Evolutionary conservation across 1,284 basidiomycete genomes (phyloP), one percentile per base, ranked within the genome.

Genomic region (Trametes polyzona): DNA sequence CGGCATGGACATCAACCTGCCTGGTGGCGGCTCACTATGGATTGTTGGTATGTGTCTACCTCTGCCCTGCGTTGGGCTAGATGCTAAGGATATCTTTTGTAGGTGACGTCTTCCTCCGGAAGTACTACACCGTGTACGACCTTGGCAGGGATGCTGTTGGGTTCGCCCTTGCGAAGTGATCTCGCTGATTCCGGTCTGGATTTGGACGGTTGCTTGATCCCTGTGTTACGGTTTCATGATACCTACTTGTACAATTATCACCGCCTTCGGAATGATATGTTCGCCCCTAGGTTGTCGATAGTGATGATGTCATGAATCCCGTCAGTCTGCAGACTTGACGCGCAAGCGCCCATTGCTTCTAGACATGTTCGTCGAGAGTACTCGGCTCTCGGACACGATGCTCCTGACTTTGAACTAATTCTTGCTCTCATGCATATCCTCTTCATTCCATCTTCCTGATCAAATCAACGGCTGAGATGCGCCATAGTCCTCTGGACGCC

Each of bases 51-150:
- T 72, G 83, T 78, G 12, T 4, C 12, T 5, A 6, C 9, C 14
- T 32, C 55, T 63, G 44, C 56, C 63, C 33, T 47, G 19, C 55
- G 14, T 8, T 32, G 30, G 24, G 53, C 19, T 19, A 24, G 8
- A 17, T 11, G 16, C 24, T 50, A 11, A 54, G n/a, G n/a, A 8
- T 14, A 16, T 35, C 5, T 23, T 23, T 41, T n/a, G 14, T 42
- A 90, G 89, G 90, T 69, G 90, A 92, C 67, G 88, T 87, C 53
- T 95, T 95, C 84, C 84, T 95, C 55, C 86, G 93, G 70, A 88
- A 86, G 69, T 97, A 93, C 78, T 96, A 88, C 81, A 96, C 95
- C 21, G 92, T 98, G 24, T 98, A 98, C 72, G 95, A 99, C 73
- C 83, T 94, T 46, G 92, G 86, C 43, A 80, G 78, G 62, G 70